A percentile compares a stretch with the other conserved stretches of the same genome.
phyloP scores from a whole-genome alignment of 345 rosid species.

The Euphorbia pulcherrima region DNA sequence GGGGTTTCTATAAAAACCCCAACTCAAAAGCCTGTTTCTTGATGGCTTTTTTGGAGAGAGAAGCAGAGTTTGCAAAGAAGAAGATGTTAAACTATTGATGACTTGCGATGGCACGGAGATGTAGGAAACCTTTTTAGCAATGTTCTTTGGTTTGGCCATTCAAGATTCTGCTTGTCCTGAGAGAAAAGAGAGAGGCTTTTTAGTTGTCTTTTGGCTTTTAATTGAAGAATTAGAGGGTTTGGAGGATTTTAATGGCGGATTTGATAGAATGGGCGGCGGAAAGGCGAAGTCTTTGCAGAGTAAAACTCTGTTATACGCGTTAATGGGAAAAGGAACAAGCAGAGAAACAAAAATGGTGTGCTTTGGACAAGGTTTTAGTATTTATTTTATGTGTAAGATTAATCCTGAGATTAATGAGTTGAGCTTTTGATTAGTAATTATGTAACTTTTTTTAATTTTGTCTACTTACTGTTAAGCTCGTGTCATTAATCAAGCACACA shows the following conservation, averaged over 20 bases:
- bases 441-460: neutral
- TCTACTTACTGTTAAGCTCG: neutral
- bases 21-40: slow-evolving; percentile 25
- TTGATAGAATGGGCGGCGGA: slow-evolving; percentile 12
- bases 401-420: neutral
- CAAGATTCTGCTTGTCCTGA: neutral
- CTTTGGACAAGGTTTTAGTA: neutral
- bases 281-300: slow-evolving; percentile 12
- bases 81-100: slow-evolving; percentile 44
- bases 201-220: neutral
- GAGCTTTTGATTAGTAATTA: neutral
- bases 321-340: neutral
- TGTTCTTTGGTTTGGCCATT: slow-evolving; percentile 30
- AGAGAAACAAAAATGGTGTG: neutral
- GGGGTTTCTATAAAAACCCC: slow-evolving; percentile 38
- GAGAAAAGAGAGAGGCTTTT: neutral
- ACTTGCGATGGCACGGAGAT: slow-evolving; percentile 33
- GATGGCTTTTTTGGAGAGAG: slow-evolving; percentile 55
- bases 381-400: slow-evolving; percentile 5
- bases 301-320: slow-evolving; percentile 11
- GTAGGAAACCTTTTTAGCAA: slow-evolving; percentile 25
- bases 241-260: neutral
- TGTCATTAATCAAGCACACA: neutral
- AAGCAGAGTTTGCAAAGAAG: slow-evolving; percentile 55
- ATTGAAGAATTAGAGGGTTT: neutral